Evolutionary conservation across 2,329 filamentous ascomycete genomes (phyloP).

Genomic region (Microdochium paspali): DNA sequence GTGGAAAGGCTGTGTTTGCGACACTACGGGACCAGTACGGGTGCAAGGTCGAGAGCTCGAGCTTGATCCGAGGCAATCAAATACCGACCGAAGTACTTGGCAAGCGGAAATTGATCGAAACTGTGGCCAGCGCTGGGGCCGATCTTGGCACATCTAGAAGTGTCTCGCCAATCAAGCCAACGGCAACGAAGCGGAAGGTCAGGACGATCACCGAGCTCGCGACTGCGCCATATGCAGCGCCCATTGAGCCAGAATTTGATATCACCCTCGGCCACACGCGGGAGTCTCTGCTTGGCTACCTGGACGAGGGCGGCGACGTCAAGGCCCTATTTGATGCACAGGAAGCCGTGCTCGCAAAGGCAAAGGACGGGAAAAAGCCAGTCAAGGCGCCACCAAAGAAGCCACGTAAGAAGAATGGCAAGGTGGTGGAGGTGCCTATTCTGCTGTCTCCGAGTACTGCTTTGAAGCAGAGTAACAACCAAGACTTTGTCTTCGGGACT

Average conservation of each 20-base stretch:
- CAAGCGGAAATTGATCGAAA: conserved; percentile 48
- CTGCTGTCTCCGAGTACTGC: conserved; percentile 64
- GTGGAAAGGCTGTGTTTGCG: conserved; percentile 27
- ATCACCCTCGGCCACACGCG: conserved; percentile 13
- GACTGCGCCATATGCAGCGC: conserved; percentile 55
- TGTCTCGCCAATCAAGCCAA: conserved; percentile 32
- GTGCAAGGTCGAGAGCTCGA: conserved; percentile 14
- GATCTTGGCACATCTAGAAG: conserved; percentile 13
- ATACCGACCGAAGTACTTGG: conserved; percentile 24
- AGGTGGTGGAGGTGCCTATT: conserved; percentile 30
- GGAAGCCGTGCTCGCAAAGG: conserved; percentile 18
- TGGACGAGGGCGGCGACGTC: conserved; percentile 23
- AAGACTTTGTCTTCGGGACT: conserved; percentile 78
- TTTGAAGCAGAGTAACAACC: conserved; percentile 52
- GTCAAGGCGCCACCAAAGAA: conserved; percentile 13
- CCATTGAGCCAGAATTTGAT: conserved; percentile 22
- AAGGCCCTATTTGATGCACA: conserved; percentile 23
- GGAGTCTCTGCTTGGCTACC: conserved; percentile 36
- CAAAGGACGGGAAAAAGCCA: conserved; percentile 15
- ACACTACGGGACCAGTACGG: conserved; percentile 33
- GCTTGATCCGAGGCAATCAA: conserved; percentile 3
- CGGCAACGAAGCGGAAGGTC: conserved; percentile 56
- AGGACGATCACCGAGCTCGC: conserved; percentile 72
- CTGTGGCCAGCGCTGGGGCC: conserved; percentile 26
- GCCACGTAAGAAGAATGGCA: conserved; percentile 26